Percentiles rank a stretch among this genome's conserved stretches.
Evolutionary conservation across 2,329 filamentous ascomycete species (phyloP).

Genomic region (Botrytis fabae): DNA sequence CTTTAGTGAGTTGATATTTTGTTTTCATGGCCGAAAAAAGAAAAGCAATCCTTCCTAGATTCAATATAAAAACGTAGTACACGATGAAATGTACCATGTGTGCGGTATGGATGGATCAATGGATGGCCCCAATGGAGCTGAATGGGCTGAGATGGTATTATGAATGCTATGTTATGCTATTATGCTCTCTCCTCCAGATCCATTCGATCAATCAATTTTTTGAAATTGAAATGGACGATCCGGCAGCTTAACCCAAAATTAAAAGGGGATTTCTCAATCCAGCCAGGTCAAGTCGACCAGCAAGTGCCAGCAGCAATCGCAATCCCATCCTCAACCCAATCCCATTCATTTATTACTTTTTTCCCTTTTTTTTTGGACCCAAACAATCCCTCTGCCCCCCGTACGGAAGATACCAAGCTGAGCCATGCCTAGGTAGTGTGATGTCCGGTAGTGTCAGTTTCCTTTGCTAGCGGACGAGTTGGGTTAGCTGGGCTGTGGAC

Average conservation of each 20-base stretch:
- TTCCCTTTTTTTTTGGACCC: neutral
- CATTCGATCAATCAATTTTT: neutral
- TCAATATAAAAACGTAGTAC: neutral
- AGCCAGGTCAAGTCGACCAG: neutral
- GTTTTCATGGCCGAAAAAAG: neutral
- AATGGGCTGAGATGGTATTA: neutral
- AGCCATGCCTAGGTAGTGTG: neutral
- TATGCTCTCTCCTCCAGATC: neutral
- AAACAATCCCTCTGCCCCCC: neutral
- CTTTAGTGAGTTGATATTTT: neutral
- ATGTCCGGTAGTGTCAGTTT: neutral
- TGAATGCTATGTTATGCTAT: neutral
- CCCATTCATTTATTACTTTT: neutral
- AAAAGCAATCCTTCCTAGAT: neutral
- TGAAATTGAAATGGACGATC: neutral
- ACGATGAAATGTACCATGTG: too few relatives aligned
- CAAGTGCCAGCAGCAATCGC: too few relatives aligned
- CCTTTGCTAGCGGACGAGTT: neutral
- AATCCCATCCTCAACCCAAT: neutral
- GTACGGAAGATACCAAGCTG: neutral
- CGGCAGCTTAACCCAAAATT: neutral
- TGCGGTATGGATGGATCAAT: neutral
- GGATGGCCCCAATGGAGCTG: neutral
- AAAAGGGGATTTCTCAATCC: constrained; percentile 1
- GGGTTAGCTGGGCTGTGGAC: too few relatives aligned